phyloP scores from a whole-genome alignment of 179 eudicot species.

The Silene noctiflora region DNA sequence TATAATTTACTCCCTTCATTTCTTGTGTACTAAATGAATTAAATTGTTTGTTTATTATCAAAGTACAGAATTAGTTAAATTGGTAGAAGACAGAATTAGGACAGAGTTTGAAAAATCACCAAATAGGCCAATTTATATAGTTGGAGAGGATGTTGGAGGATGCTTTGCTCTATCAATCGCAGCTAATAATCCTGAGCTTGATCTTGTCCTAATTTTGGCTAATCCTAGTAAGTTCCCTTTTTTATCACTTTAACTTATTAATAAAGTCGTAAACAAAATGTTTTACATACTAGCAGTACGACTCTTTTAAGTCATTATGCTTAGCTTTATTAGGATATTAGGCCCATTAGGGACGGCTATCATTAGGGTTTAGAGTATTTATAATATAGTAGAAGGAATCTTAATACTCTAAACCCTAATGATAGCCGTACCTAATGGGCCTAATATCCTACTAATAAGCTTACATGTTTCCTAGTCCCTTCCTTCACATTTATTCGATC shows the following conservation, averaged over 20 bases:
- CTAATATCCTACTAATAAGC: too few species aligned
- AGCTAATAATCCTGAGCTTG: conserved; percentile 62
- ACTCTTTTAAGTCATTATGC: too few species aligned
- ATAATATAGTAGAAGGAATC: too few species aligned
- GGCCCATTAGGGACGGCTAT: too few species aligned
- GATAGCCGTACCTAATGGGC: too few species aligned
- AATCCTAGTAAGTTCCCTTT: conserved; percentile 56
- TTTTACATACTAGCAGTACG: too few species aligned
- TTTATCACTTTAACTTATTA: not conserved
- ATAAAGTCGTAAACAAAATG: too few species aligned
- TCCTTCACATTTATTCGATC: too few species aligned
- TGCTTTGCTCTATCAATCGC: conserved; percentile 80
- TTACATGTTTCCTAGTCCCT: too few species aligned
- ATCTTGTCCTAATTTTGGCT: conserved; percentile 65
- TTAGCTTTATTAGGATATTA: too few species aligned
- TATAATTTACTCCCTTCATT: not conserved
- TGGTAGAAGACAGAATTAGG: conserved; percentile 56
- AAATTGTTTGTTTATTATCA: conserved; percentile 8
- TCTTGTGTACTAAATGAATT: not conserved
- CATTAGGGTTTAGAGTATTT: too few species aligned
- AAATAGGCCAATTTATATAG: conserved; percentile 68
- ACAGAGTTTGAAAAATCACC: conserved; percentile 41
- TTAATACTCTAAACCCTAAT: too few species aligned
- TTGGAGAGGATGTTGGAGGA: conserved; percentile 71
- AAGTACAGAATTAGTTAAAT: conserved; percentile 48